Conservation (phyloP, 2,329 filamentous ascomycete genomes). For the Periconia sp. region DNA sequence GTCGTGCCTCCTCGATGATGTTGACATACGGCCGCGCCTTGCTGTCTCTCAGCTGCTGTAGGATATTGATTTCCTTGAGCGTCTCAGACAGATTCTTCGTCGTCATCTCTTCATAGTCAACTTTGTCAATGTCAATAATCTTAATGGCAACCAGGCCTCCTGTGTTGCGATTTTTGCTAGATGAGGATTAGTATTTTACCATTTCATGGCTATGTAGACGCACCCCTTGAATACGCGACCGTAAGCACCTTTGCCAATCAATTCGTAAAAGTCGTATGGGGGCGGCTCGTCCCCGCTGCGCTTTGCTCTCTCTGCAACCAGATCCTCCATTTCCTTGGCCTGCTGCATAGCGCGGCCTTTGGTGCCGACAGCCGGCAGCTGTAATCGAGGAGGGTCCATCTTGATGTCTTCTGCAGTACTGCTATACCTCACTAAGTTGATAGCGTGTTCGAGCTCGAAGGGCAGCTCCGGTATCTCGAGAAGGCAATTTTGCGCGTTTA, state of each 20-base stretch:
- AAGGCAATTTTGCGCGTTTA: no score
- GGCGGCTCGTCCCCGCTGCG: conserved; percentile 67
- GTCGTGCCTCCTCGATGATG: conserved; percentile 77
- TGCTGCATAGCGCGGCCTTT: conserved; percentile 70
- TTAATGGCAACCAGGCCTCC: conserved; percentile 73
- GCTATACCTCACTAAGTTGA: conserved; percentile 12
- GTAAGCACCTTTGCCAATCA: conserved; percentile 78
- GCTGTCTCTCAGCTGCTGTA: conserved; percentile 75
- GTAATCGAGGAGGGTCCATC: conserved; percentile 39
- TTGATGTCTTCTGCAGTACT: conserved; percentile 5
- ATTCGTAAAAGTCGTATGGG: conserved; percentile 70
- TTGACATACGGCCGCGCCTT: conserved; percentile 85
- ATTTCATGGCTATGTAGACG: conserved; percentile 18
- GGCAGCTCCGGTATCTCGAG: conserved; percentile 35
- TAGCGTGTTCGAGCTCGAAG: conserved; percentile 17
- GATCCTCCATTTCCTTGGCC: conserved; percentile 71
- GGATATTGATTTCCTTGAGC: conserved; percentile 67
- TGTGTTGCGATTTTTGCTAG: conserved; percentile 47
- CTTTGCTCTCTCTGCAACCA: conserved; percentile 67
- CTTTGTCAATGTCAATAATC: conserved; percentile 83
- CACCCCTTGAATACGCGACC: conserved; percentile 74
- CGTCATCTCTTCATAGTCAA: conserved; percentile 60
- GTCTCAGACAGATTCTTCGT: conserved; percentile 57
- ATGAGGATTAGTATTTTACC: conserved; percentile 19
- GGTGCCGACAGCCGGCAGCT: conserved; percentile 46